Evolutionary conservation across 345 rosid genomes (phyloP).

Genomic region (Hibiscus syriacus): DNA sequence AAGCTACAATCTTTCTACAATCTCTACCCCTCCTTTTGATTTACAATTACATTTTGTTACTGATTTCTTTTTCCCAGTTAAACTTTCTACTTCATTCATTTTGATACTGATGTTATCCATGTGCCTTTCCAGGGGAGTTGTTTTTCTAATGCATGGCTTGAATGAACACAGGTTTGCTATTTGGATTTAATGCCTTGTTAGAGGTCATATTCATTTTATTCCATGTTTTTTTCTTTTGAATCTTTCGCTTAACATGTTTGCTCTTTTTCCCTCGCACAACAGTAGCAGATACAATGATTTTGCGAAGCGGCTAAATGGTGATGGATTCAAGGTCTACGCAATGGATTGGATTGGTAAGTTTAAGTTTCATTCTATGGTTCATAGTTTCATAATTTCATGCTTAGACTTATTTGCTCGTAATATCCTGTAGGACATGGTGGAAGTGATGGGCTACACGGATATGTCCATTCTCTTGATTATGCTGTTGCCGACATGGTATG

Average conservation of each 20-base stretch:
- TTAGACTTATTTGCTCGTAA: neutral
- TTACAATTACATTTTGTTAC: neutral
- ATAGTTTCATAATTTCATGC: too few species aligned
- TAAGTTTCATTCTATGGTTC: too few species aligned
- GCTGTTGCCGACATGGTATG: slow-evolving; percentile 71
- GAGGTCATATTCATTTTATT: neutral
- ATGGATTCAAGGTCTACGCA: slow-evolving; percentile 84
- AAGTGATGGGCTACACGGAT: slow-evolving; percentile 14
- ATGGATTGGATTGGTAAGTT: slow-evolving; percentile 97
- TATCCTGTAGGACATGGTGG: slow-evolving; percentile 65
- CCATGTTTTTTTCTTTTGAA: neutral
- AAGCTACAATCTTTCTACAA: neutral
- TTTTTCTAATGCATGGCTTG: slow-evolving; percentile 76
- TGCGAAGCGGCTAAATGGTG: slow-evolving; percentile 74
- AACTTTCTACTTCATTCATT: neutral
- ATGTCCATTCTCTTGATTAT: slow-evolving; percentile 77
- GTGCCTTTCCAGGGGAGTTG: slow-evolving; percentile 51
- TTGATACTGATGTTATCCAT: neutral
- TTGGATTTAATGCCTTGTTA: neutral
- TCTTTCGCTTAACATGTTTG: neutral
- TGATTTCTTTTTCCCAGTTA: neutral
- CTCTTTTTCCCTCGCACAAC: neutral
- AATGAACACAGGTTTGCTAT: slow-evolving; percentile 82
- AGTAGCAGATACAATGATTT: slow-evolving; percentile 84
- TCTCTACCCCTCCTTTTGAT: neutral